Conservation (phyloP, 1,139 yeast species). For the Candida sp. region DNA sequence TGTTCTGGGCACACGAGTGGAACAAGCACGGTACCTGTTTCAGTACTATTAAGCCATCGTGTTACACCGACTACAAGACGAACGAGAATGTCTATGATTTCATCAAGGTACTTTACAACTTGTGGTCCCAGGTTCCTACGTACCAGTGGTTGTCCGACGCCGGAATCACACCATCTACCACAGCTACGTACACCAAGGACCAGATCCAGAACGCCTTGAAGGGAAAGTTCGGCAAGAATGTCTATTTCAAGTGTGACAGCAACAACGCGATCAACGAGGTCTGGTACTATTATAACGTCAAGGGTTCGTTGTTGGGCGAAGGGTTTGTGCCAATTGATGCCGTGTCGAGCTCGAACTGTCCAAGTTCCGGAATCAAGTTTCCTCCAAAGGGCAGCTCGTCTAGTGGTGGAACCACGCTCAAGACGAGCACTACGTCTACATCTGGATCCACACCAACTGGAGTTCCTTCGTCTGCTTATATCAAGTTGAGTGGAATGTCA, state of each 20-base stretch:
- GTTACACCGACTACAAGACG: constrained; percentile 45
- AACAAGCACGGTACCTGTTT: constrained; percentile 96
- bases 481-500: constrained; percentile 57
- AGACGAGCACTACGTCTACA: constrained; percentile 2
- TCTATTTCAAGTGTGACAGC: constrained; percentile 66
- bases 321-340: constrained; percentile 68
- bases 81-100: constrained; percentile 78
- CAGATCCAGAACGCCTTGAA: constrained; percentile 69
- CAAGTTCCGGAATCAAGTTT: constrained; percentile 68
- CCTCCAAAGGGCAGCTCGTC: constrained; percentile 58
- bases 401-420: constrained; percentile 21
- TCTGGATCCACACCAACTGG: constrained; percentile 25
- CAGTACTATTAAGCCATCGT: constrained; percentile 71
- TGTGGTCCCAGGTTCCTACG: constrained; percentile 71
- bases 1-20: constrained; percentile 90
- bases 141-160: constrained; percentile 65
- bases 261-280: constrained; percentile 75
- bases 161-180: constrained; percentile 69
- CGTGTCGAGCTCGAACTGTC: constrained; percentile 57
- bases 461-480: constrained; percentile 33
- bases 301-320: constrained; percentile 74
- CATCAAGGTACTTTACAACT: constrained; percentile 63
- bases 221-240: constrained; percentile 60
- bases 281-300: constrained; percentile 85
- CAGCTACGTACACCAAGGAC: constrained; percentile 61